Evolutionary conservation across 805 yeast species (phyloP).

Genomic region (Monosporozyma siamensis): DNA sequence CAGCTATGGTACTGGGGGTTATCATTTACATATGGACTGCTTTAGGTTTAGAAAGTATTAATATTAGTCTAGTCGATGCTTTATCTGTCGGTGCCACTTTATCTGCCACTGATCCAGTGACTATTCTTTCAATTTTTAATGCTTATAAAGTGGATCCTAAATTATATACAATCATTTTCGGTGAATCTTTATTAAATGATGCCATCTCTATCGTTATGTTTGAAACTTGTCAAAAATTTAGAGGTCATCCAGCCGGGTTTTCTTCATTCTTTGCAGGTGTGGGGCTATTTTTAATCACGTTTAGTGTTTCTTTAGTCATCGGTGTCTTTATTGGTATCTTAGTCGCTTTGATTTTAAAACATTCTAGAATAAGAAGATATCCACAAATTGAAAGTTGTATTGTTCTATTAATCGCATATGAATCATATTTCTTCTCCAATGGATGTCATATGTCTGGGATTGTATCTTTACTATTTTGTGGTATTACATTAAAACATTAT

Average conservation of each 20-base stretch:
- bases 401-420: conserved; percentile 84
- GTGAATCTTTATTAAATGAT: conserved; percentile 90
- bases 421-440: conserved; percentile 92
- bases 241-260: conserved; percentile 70
- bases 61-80: conserved; percentile 92
- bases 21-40: conserved; percentile 85
- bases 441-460: conserved; percentile 99
- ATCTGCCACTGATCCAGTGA: conserved; percentile 97
- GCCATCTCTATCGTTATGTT: conserved; percentile 98
- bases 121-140: conserved; percentile 90
- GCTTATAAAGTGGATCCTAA: conserved; percentile 98
- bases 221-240: conserved; percentile 95
- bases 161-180: conserved; percentile 91
- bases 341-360: conserved; percentile 83
- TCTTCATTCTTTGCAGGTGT: conserved; percentile 86
- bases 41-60: conserved; percentile 79
- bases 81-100: conserved; percentile 95
- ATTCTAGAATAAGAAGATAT: conserved; percentile 83
- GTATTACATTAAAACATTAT: conserved; percentile 92
- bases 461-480: conserved; percentile 88
- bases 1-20: conserved; percentile 84
- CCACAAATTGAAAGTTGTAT: conserved; percentile 97
- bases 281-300: conserved; percentile 86
- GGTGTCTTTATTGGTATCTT: conserved; percentile 83
- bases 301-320: conserved; percentile 80